These are phyloP conservation scores for Fusarium sp. DNA, from an alignment of 2,329 filamentous ascomycete genomes.

Conservation along the genomic window DNA sequence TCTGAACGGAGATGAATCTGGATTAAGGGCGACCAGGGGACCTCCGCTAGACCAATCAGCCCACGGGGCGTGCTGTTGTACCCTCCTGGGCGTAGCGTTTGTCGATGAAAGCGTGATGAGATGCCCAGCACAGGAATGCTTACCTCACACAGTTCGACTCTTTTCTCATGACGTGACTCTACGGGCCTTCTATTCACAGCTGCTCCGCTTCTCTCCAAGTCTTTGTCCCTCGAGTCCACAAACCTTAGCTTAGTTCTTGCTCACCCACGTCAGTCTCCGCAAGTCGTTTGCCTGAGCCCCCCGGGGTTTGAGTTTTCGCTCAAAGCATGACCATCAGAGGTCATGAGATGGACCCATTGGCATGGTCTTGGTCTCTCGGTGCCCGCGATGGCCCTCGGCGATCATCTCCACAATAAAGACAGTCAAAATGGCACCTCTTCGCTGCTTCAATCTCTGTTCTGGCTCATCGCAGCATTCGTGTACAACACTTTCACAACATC, in stretches of 20 bases:
- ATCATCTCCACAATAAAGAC: constrained; percentile 35
- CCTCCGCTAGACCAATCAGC: constrained; percentile 6
- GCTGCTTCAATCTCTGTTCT: constrained; percentile 15
- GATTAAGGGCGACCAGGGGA: constrained; percentile 10
- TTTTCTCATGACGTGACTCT: constrained; percentile 28
- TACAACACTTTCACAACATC: not conserved
- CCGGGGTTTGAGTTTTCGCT: constrained; percentile 26
- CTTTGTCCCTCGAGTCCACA: not conserved
- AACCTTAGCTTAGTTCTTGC: constrained; percentile 8
- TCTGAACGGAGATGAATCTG: constrained; percentile 33
- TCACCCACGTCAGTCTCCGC: constrained; percentile 33
- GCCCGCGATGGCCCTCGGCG: constrained; percentile 20
- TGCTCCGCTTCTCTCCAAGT: constrained; percentile 27
- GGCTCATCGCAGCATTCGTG: constrained; percentile 10
- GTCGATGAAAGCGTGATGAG: not conserved
- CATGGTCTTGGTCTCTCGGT: constrained; percentile 18
- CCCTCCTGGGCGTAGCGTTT: not conserved
- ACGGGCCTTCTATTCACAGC: constrained; percentile 22
- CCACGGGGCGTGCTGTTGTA: not conserved
- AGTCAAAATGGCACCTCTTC: constrained; percentile 26
- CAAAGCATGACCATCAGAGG: constrained; percentile 27
- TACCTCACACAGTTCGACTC: constrained; percentile 1
- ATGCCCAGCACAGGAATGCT: not conserved
- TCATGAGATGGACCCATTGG: constrained; percentile 35
- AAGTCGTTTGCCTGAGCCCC: constrained; percentile 25